Evolutionary conservation across 2,329 filamentous ascomycete genomes (phyloP).

Genomic region (Colletotrichum karsti): DNA sequence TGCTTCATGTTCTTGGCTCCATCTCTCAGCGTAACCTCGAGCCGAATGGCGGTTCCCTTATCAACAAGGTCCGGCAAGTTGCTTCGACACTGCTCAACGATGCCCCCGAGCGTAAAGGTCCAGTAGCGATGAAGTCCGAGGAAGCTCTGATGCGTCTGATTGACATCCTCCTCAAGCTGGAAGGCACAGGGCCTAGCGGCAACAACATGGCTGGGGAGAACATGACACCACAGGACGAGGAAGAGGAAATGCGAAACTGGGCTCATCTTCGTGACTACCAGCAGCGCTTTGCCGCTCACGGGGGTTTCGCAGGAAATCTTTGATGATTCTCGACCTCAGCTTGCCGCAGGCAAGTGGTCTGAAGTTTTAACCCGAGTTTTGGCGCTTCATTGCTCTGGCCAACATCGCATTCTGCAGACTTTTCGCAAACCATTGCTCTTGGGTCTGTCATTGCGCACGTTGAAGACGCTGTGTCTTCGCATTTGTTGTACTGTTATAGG

Average conservation of each 20-base stretch:
- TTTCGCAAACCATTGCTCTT: no score
- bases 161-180: conserved; percentile 77
- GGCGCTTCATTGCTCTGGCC: no score
- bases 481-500: no score
- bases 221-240: conserved; percentile 70
- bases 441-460: no score
- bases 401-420: no score
- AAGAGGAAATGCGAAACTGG: conserved; percentile 81
- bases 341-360: no score
- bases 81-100: conserved; percentile 80
- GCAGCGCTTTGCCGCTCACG: conserved; percentile 73
- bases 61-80: conserved; percentile 86
- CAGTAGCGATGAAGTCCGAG: conserved; percentile 66
- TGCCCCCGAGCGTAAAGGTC: conserved; percentile 59
- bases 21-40: conserved; percentile 90
- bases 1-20: conserved; percentile 77
- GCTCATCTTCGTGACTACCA: conserved; percentile 83
- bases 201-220: conserved; percentile 34
- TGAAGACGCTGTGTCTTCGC: no score
- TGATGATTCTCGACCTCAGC: not conserved
- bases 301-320: conserved; percentile 55
- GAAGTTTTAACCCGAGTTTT: no score
- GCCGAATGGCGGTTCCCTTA: conserved; percentile 70
- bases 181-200: conserved; percentile 62
- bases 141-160: conserved; percentile 77